Evolutionary conservation across 768 basidiomycete genomes (phyloP).

Genomic region (Paxillus involutus): DNA sequence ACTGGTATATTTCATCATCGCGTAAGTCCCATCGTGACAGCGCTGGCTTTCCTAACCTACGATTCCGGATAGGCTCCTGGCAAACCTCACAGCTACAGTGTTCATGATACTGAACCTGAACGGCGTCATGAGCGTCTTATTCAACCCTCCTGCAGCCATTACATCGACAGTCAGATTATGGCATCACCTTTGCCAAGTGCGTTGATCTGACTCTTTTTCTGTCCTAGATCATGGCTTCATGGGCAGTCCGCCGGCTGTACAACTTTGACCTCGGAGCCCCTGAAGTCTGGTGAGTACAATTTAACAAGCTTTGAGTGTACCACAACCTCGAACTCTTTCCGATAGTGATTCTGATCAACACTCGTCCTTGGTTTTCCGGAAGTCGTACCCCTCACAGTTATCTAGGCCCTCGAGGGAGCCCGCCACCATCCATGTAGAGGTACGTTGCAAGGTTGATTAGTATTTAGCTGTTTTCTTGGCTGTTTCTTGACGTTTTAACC

Average conservation of each 20-base stretch:
- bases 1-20: constrained; percentile 73
- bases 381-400: constrained; percentile 12
- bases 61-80: constrained; percentile 12
- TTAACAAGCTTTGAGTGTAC: background rate
- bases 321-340: background rate
- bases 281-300: constrained; percentile 29
- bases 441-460: background rate
- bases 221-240: constrained; percentile 54
- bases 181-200: background rate
- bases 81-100: constrained; percentile 44
- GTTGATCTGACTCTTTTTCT: background rate
- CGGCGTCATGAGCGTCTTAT: constrained; percentile 63
- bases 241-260: constrained; percentile 58
- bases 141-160: constrained; percentile 64
- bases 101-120: constrained; percentile 71
- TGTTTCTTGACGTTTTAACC: background rate
- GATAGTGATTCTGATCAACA: constrained; percentile 18
- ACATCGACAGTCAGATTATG: constrained; percentile 43
- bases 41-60: constrained; percentile 25
- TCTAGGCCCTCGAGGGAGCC: constrained; percentile 13
- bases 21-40: constrained; percentile 40
- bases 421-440: constrained; percentile 35
- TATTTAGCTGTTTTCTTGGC: background rate
- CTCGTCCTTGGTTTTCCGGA: constrained; percentile 18
- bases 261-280: constrained; percentile 38